These are phyloP conservation scores for Colletotrichum magnum DNA, from an alignment of 2,329 filamentous ascomycete genomes.

Conservation along the genomic window DNA sequence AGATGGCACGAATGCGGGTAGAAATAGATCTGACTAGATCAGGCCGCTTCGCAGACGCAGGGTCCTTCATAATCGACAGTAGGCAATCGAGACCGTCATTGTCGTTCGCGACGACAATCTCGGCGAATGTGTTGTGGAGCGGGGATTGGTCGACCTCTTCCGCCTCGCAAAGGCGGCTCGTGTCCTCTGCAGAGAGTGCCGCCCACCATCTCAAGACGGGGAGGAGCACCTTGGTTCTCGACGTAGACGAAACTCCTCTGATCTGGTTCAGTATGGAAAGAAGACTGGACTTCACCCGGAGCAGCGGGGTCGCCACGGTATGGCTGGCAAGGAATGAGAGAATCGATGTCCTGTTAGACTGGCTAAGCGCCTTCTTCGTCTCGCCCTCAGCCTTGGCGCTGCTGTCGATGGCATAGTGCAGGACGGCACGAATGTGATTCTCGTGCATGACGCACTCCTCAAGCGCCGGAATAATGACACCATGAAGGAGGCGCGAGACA, in stretches of 20 bases:
- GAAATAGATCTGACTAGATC: conserved; percentile 77
- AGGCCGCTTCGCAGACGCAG: conserved; percentile 55
- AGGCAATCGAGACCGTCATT: conserved; percentile 65
- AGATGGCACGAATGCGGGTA: conserved; percentile 77
- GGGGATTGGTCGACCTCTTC: conserved; percentile 59
- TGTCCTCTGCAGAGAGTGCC: conserved; percentile 64
- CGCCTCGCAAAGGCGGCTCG: conserved; percentile 55
- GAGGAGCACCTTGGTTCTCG: conserved; percentile 82
- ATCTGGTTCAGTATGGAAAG: conserved; percentile 80
- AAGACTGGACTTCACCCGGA: conserved; percentile 78
- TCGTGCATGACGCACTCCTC: conserved; percentile 91
- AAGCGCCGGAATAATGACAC: conserved; percentile 79
- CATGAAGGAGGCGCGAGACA: conserved; percentile 72
- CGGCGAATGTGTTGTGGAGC: conserved; percentile 62
- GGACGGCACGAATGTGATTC: conserved; percentile 75
- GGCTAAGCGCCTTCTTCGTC: conserved; percentile 68
- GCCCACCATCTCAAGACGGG: conserved; percentile 81
- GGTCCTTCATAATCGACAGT: conserved; percentile 62
- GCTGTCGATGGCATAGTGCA: conserved; percentile 74
- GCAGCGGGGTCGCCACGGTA: conserved; percentile 75
- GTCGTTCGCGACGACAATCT: conserved; percentile 69
- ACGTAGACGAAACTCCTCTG: conserved; percentile 77
- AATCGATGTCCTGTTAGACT: conserved; percentile 74
- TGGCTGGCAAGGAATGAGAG: conserved; percentile 83
- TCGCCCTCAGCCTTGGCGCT: conserved; percentile 53